Base-by-base conservation (phyloP, 1,284 basidiomycete genomes). In the Cutaneotrichosporon spelunceum region DNA sequence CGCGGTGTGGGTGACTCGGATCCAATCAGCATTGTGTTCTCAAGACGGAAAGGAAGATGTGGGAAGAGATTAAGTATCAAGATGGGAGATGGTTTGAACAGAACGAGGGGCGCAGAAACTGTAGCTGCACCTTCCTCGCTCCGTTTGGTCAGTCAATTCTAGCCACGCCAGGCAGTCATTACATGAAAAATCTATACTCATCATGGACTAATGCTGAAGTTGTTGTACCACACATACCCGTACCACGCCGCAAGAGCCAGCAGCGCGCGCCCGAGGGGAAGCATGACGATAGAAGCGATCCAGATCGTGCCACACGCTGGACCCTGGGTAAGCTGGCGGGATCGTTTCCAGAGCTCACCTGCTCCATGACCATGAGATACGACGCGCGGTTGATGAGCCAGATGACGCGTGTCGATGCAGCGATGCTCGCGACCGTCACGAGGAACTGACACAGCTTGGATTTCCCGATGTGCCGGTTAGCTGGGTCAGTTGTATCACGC, bases 241-340 rank as follows among this genome's bases (percentile, higher is more conserved):
- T 30, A 34, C 30, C 60, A 56, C 34, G n/a, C 49, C 10, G 59
- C 50, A 11, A 79, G 62, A 4, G 70, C 70, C 5, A 74, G 39
- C 8, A 78, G 49, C 3, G 74, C 76, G 36, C 74, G 64, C 11
- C 66, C 62, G 0, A 79, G 66, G 3, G 76, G 75, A 16, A 79
- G 66, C 64, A 78, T 77, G 2, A 79, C 73, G 36, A 79, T 76
- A 16, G 77, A 73, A 26, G 78, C 61, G 57, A 78, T 77, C 78
- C 78, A 79, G 30, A 79, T 34, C 1, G 78, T 78, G 9, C 77
- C 77, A 53, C 77, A 70, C 11, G 78, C 68, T 3, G 78, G 77
- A 7, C 72, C 78, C 77, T 79, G 60, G 27, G 53, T 30, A 29
- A 57, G 36, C 33, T 52, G 50, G 27, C 34, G 21, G 27, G 48